Percentiles rank a stretch among this genome's conserved stretches.
Conservation (phyloP, 371 early-diverging fungal genomes). For the Dinochytrium kinnereticum region DNA sequence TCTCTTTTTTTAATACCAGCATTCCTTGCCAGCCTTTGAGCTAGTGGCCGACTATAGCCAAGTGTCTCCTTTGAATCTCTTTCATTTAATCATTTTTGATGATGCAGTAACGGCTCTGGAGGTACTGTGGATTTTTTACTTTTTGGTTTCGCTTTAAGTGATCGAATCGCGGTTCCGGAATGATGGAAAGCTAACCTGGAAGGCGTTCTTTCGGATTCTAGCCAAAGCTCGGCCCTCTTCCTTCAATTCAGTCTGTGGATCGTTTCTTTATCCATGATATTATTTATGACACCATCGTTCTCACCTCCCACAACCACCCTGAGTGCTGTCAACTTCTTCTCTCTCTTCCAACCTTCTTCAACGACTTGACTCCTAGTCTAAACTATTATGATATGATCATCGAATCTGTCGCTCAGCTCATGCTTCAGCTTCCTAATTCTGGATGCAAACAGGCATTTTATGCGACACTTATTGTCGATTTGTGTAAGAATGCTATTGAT, state of each 20-base stretch:
- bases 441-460: conserved; percentile 76
- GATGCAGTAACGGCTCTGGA: conserved; percentile 46
- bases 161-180: conserved; percentile 34
- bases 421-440: conserved; percentile 73
- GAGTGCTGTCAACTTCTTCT: conserved; percentile 44
- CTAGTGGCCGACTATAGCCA: not conserved
- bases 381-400: conserved; percentile 57
- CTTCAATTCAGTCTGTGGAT: conserved; percentile 59
- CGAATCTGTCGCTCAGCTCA: conserved; percentile 66
- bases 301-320: conserved; percentile 64
- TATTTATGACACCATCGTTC: conserved; percentile 73
- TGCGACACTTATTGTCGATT: conserved; percentile 78
- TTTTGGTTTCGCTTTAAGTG: conserved; percentile 51
- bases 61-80: conserved; percentile 37
- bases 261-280: conserved; percentile 82
- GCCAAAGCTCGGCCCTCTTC: conserved; percentile 39
- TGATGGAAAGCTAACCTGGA: too few species aligned
- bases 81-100: conserved; percentile 39
- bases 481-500: conserved; percentile 74
- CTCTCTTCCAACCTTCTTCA: conserved; percentile 32
- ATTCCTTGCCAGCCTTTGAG: conserved; percentile 31
- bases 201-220: not conserved
- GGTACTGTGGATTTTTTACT: conserved; percentile 8
- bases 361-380: conserved; percentile 32
- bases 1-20: too few species aligned